Evolutionary conservation across 2,329 filamentous ascomycete species (phyloP), one percentile per base, ranked within the genome.

Genomic region (Amphichorda felina): DNA sequence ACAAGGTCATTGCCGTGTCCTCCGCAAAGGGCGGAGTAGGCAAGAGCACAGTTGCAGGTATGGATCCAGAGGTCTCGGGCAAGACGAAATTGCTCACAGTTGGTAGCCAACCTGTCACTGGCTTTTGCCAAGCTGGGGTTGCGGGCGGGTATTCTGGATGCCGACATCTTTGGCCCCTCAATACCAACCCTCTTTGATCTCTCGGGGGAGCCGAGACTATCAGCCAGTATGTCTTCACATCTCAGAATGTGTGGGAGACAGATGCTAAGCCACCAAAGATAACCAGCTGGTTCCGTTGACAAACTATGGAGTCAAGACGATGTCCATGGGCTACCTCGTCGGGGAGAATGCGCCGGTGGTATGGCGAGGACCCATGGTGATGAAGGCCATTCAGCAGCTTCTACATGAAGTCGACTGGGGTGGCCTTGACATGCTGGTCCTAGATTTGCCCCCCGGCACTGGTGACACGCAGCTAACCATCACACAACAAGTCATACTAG

Each of bases 1-100:
- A 77, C 44, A 94, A 94, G 54, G 78, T 95, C n/a, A 75, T 98
- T 40, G 87, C 88, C n/a, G 85, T 98, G 11, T 94, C 87, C 4
- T 96, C 88, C 2, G 91, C 91, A 11, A 98, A 98, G 54, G 91
- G 91, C 3, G 91, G 91, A n/a, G 91, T 98, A 1, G 91, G 91
- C 2, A 98, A 98, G 55, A 94, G 86, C 46, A 98, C 91, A 7
- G 78, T 96, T 30, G 80, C 89, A 40, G 82, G 84, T 84, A 50
- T 35, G 59, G 56, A 25, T 26, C 8, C 32, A 18, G 7, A 28
- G n/a, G 8, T 16, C 34, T 29, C 16, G 22, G n/a, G 8, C 6
- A 25, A 34, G 8, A 16, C 36, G 15, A 34, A 16, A 15, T 24
- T 8, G 19, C 33, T 37, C 15, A 27, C 3, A 29, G 17, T 36